Conservation (phyloP, 495 filamentous ascomycete species). For the Aspergillus panamensis region DNA sequence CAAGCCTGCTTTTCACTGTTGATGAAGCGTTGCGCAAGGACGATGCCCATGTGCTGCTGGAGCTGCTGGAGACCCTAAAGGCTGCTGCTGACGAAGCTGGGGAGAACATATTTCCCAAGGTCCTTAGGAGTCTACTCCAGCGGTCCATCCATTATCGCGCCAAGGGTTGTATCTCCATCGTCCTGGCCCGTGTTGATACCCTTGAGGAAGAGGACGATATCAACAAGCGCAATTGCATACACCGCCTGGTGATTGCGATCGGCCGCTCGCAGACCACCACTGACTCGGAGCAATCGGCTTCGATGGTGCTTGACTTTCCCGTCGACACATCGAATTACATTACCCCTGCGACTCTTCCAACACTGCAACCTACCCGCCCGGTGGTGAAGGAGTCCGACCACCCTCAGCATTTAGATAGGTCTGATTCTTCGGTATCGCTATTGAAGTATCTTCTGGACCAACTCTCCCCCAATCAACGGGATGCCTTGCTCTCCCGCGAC, state of each 20-base stretch:
- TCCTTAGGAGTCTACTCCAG: conserved; percentile 78
- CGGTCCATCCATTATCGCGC: conserved; percentile 72
- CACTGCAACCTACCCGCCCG: conserved; percentile 55
- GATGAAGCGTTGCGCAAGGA: conserved; percentile 77
- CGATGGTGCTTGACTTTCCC: conserved; percentile 47
- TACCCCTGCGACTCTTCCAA: conserved; percentile 68
- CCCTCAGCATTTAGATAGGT: conserved; percentile 57
- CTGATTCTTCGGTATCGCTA: conserved; percentile 73
- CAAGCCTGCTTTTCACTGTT: conserved; percentile 62
- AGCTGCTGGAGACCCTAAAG: conserved; percentile 56
- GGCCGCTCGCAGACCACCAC: conserved; percentile 69
- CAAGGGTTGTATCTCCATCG: conserved; percentile 60
- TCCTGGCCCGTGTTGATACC: conserved; percentile 62
- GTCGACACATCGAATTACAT: conserved; percentile 63
- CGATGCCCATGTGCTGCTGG: conserved; percentile 57
- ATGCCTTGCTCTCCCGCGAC: conserved; percentile 67
- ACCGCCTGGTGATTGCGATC: conserved; percentile 85
- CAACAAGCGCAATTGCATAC: conserved; percentile 88
- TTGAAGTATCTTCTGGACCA: conserved; percentile 68
- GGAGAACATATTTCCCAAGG: conserved; percentile 48
- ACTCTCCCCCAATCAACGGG: conserved; percentile 64
- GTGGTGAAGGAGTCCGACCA: conserved; percentile 53
- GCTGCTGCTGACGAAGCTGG: conserved; percentile 46
- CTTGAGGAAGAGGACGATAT: conserved; percentile 88
- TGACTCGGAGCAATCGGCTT: conserved; percentile 42